Evolutionary conservation across 2,329 filamentous ascomycete species (phyloP).

Genomic region (Fusarium haematococcum): DNA sequence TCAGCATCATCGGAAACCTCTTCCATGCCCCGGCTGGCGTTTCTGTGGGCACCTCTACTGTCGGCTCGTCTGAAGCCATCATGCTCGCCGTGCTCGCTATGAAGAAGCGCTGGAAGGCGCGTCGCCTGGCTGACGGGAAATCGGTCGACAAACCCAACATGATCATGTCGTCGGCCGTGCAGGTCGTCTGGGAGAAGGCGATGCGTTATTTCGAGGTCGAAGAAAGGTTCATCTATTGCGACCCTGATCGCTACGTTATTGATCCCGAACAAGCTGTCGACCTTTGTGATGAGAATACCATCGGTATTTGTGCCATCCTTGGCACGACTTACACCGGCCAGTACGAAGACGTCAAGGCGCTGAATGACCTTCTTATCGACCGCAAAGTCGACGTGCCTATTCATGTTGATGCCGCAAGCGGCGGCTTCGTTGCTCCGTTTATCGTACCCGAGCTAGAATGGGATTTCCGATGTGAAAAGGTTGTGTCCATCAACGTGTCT

Average conservation of each 20-base stretch:
- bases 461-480: conserved; percentile 91
- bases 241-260: conserved; percentile 69
- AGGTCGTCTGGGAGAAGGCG: conserved; percentile 97
- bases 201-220: conserved; percentile 91
- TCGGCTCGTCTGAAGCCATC: conserved; percentile 90
- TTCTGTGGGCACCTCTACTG: conserved; percentile 85
- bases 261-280: conserved; percentile 70
- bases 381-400: conserved; percentile 84
- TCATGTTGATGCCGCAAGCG: conserved; percentile 92
- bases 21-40: conserved; percentile 82
- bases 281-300: conserved; percentile 76
- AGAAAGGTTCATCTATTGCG: conserved; percentile 80
- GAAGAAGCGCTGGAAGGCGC: conserved; percentile 94
- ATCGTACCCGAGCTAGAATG: conserved; percentile 85
- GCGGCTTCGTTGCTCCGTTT: conserved; percentile 94
- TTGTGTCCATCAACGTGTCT: conserved; percentile 93
- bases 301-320: conserved; percentile 91
- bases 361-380: conserved; percentile 87
- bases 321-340: conserved; percentile 96
- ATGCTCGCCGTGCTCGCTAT: conserved; percentile 87
- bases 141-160: conserved; percentile 85
- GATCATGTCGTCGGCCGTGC: conserved; percentile 94
- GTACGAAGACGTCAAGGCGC: conserved; percentile 92
- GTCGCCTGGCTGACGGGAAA: conserved; percentile 84
- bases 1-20: conserved; percentile 88